These are phyloP conservation scores for Pleurozium schreberi DNA, from an alignment of 225 moss, liverwort and hornwort genomes.

Conservation along the genomic window DNA sequence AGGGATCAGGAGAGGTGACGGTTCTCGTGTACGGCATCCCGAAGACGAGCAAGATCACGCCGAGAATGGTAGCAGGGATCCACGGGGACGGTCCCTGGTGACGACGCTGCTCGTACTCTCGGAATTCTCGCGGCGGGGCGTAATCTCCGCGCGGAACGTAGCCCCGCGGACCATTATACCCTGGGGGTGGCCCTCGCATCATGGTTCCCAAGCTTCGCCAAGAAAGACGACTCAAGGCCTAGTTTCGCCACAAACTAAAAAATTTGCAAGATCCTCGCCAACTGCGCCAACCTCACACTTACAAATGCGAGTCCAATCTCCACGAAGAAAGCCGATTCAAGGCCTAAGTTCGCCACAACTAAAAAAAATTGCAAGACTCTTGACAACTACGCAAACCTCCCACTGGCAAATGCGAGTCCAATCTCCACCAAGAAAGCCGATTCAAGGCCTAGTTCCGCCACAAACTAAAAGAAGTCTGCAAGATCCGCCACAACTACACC, in stretches of 20 bases:
- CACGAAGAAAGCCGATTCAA: not conserved
- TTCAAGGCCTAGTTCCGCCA: not conserved
- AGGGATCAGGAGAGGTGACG: conserved; percentile 8
- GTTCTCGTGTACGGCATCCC: conserved; percentile 36
- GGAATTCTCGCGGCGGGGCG: conserved; percentile 8
- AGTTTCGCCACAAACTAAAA: not conserved
- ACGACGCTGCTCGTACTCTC: conserved; percentile 5
- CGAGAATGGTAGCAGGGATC: conserved; percentile 42
- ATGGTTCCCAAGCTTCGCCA: not conserved
- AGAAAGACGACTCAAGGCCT: not conserved
- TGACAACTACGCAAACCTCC: not conserved
- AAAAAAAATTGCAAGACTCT: not conserved
- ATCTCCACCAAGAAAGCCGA: not conserved
- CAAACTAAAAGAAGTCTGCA: not conserved
- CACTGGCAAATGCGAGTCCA: not conserved
- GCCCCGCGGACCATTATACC: conserved; percentile 7
- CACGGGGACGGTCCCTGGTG: conserved; percentile 33
- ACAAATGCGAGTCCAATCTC: not conserved
- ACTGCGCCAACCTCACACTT: not conserved
- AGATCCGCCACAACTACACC: not conserved
- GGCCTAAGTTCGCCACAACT: not conserved
- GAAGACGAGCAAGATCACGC: conserved; percentile 29
- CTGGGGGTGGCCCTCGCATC: conserved; percentile 10
- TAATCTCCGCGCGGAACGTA: conserved; percentile 18
- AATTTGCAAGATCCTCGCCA: not conserved